These are phyloP conservation scores for Leishmania amazonensis DNA, from an alignment of 208 protist genomes.

Conservation along the genomic window DNA sequence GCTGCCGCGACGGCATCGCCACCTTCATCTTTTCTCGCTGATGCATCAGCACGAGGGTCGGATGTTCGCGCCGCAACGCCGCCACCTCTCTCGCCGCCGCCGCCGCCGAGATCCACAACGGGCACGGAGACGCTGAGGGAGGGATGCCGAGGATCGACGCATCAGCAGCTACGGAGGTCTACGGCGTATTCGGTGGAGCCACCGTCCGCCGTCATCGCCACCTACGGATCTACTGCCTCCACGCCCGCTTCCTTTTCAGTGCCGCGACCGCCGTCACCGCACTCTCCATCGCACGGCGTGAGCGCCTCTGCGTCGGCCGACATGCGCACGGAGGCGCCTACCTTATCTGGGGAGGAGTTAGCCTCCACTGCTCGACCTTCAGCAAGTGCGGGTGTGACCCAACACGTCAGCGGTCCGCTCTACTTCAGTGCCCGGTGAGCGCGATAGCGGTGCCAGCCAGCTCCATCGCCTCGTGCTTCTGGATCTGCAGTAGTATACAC, in stretches of 20 bases:
- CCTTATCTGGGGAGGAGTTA: not conserved
- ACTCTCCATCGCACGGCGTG: not conserved
- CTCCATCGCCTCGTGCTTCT: too few relatives aligned
- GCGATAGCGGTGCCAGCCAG: not conserved
- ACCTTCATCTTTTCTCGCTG: not conserved
- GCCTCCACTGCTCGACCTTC: not conserved
- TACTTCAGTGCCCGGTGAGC: slow-evolving; percentile 5
- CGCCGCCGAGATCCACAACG: not conserved
- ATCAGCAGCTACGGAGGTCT: not conserved
- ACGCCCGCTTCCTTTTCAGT: not conserved
- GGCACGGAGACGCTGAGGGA: not conserved
- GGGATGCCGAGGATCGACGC: not conserved
- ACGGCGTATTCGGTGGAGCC: not conserved
- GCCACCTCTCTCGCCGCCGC: not conserved
- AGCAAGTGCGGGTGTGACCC: not conserved
- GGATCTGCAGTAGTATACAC: not conserved
- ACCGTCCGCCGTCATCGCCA: not conserved
- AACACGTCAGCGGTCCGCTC: not conserved
- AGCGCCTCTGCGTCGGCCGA: not conserved
- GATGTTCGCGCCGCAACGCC: not conserved
- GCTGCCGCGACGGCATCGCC: not conserved
- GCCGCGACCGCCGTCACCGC: not conserved
- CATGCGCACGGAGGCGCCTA: not conserved
- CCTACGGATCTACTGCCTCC: not conserved
- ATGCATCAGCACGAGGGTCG: not conserved